Evolutionary conservation across 495 filamentous ascomycete species (phyloP).

Genomic region (Terfezia claveryi): DNA sequence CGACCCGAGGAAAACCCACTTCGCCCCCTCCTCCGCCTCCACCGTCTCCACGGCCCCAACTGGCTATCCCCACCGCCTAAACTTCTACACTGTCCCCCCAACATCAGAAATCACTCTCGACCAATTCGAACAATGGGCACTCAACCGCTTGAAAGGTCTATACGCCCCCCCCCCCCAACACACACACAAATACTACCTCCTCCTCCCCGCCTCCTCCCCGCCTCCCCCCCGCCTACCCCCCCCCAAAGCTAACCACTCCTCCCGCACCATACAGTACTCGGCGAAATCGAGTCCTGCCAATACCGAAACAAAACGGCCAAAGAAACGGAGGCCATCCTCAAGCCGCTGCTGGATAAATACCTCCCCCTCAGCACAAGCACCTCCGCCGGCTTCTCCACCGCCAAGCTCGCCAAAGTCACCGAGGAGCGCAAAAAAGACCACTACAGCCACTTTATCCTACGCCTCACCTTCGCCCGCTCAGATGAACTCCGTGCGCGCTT

Average conservation of each 20-base stretch:
- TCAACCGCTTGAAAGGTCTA: constrained; percentile 58
- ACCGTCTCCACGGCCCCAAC: too few relatives aligned
- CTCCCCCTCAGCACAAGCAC: constrained; percentile 64
- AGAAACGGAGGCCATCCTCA: constrained; percentile 63
- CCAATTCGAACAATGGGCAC: constrained; percentile 99
- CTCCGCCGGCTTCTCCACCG: constrained; percentile 26
- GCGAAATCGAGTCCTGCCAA: constrained; percentile 84
- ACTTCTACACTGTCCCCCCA: constrained; percentile 74
- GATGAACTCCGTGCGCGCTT: constrained; percentile 87
- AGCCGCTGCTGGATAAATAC: constrained; percentile 60
- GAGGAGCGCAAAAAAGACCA: constrained; percentile 85
- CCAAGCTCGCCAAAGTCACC: constrained; percentile 10
- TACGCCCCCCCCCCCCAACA: too few relatives aligned
- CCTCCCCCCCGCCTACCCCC: background rate
- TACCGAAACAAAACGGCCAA: constrained; percentile 68
- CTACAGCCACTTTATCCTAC: constrained; percentile 92
- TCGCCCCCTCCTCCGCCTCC: too few relatives aligned
- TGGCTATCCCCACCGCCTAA: constrained; percentile 59
- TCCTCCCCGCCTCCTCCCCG: too few relatives aligned
- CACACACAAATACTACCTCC: too few relatives aligned
- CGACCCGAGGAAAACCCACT: too few relatives aligned
- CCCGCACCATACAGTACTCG: constrained; percentile 40
- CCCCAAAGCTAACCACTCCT: background rate
- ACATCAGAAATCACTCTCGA: constrained; percentile 91
- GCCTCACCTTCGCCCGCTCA: constrained; percentile 74